Evolutionary conservation across 2,329 filamentous ascomycete genomes (phyloP).

Genomic region (Pseudocercospora musae): DNA sequence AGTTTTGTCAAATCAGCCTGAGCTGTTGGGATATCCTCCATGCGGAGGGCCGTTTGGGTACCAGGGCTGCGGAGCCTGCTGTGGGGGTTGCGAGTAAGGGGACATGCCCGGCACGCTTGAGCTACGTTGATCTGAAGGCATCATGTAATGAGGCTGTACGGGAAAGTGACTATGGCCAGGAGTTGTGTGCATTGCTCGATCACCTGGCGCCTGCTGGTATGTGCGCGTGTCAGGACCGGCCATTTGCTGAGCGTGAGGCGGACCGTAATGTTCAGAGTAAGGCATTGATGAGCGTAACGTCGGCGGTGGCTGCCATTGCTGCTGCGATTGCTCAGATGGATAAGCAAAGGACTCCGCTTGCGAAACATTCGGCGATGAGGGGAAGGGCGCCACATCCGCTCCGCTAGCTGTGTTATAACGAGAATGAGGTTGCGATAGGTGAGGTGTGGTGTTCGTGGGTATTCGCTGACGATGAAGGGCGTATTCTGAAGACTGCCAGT

Average conservation of each 20-base stretch:
- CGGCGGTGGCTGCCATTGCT: constrained; percentile 10
- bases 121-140: constrained; percentile 12
- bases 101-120: constrained; percentile 3
- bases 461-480: constrained; percentile 3
- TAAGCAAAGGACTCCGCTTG: constrained; percentile 4
- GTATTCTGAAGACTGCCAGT: constrained; percentile 5
- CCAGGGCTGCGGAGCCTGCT: constrained; percentile 7
- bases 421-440: constrained; percentile 1
- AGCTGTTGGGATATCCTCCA: not conserved
- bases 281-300: constrained; percentile 7
- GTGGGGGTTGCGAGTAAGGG: constrained; percentile 1
- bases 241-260: not conserved
- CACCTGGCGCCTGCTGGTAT: not conserved
- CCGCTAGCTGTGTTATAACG: constrained; percentile 6
- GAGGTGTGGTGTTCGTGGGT: not conserved
- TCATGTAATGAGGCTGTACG: constrained; percentile 7
- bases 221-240: not conserved
- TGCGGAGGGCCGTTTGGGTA: constrained; percentile 2
- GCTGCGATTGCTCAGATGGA: constrained; percentile 1
- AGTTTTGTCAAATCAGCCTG: not conserved
- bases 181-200: not conserved
- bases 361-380: constrained; percentile 8
- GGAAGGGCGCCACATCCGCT: constrained; percentile 14
- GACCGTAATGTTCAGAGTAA: constrained; percentile 6
- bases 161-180: not conserved